A percentile compares a stretch with the other conserved stretches of the same genome.
phyloP scores from a whole-genome alignment of 2,329 filamentous ascomycete species.

The Colletotrichum costaricense region DNA sequence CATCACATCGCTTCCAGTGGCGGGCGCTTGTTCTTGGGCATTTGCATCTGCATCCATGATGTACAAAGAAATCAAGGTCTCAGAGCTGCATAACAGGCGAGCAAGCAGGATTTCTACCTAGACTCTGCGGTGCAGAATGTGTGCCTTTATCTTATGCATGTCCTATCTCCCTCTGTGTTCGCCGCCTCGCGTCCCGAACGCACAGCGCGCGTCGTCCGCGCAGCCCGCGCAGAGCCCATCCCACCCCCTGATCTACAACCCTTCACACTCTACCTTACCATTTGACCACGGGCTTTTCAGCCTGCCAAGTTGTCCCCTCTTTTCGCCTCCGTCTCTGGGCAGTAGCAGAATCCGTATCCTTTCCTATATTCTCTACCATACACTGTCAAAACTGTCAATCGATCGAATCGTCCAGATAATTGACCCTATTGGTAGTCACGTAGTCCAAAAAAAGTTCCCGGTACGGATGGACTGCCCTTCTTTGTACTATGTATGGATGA shows the following conservation, averaged over 20 bases:
- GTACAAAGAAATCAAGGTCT: not conserved
- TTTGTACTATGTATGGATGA: too few species aligned
- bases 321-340: not conserved
- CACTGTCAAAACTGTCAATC: not conserved
- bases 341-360: too few species aligned
- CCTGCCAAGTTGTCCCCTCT: not conserved
- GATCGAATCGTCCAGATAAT: not conserved
- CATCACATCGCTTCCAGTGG: not conserved
- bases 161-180: not conserved
- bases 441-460: too few species aligned
- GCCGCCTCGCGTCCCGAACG: not conserved
- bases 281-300: not conserved
- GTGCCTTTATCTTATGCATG: not conserved
- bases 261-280: not conserved
- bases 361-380: not conserved
- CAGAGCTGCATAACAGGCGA: not conserved
- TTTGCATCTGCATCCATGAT: not conserved
- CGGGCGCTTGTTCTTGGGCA: not conserved
- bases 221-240: not conserved
- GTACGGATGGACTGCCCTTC: too few species aligned
- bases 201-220: not conserved
- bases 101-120: not conserved
- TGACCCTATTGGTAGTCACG: too few species aligned
- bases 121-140: not conserved
- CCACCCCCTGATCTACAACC: too few species aligned